Base-by-base conservation (phyloP, 768 basidiomycete species). In the Termitomyces titanicus region DNA sequence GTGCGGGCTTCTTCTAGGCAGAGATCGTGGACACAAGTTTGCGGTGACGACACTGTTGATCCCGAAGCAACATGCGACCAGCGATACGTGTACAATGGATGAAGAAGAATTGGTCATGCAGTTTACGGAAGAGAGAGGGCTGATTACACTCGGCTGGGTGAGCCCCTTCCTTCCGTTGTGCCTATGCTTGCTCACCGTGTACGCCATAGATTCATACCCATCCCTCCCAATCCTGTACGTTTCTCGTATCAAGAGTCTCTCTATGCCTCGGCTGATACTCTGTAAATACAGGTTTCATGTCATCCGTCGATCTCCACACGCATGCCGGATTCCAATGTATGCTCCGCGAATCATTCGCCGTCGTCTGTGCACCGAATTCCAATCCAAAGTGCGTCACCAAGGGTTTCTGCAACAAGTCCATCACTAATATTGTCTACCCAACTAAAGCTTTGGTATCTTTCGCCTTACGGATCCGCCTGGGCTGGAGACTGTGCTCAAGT, bases 121-220 rank as follows among this genome's bases (percentile, higher is more conserved):
- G 61, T 92, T 95, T 66, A 92, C 91, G 61, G 89, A 93, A 65
- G 83, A 86, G 65, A 74, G 89, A 58, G 82, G 80, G 61, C 69
- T 95, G 63, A 86, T 95, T 47, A 94, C 93, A 7, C 80, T 96
- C 45, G 94, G 94, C 56, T 97, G 94, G 94, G 92, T 94, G 61
- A 59, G 86, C 73, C 7, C 42, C 27, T 35, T 55, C 27, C 18
- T 64, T 52, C 10, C 11, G 15, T 43, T 59, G 24, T 38, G 15
- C 9, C 22, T 15, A 43, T 46, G n/a, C 20, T 24, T n/a, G 10
- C 18, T 54, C 18, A 31, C 46, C 5, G 35, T 1, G 22, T 27
- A n/a, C n/a, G n/a, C 4, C 17, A 9, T 47, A 94, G 92, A 95
- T 95, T 62, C 93, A 94, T 71, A 94, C 92, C 0, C 93, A 95